These are phyloP conservation scores for Leptographium radiaticola DNA, from an alignment of 2,329 filamentous ascomycete species.

Conservation along the genomic window DNA sequence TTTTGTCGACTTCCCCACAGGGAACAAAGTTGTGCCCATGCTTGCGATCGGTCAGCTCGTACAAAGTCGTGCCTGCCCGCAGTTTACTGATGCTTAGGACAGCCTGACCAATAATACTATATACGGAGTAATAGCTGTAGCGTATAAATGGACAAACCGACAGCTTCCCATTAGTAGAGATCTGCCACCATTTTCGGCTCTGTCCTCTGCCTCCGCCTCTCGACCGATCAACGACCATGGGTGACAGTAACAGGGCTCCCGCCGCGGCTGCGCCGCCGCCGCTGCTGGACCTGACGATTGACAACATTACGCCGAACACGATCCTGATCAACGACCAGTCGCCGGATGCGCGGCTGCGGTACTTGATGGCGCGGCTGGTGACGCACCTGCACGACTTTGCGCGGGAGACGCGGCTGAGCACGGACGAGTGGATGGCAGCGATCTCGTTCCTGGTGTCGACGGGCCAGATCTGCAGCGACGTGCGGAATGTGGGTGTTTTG, in stretches of 20 bases:
- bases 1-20: background rate
- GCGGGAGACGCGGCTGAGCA: slow-evolving; percentile 62
- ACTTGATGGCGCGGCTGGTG: slow-evolving; percentile 60
- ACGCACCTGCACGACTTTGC: slow-evolving; percentile 73
- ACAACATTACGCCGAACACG: slow-evolving; percentile 43
- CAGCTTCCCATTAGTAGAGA: no score
- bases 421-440: slow-evolving; percentile 65
- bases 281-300: slow-evolving; percentile 52
- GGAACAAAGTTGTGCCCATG: slow-evolving; percentile 2
- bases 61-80: no score
- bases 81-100: no score
- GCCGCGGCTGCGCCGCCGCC: slow-evolving; percentile 2
- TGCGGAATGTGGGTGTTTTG: slow-evolving; percentile 37
- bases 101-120: no score
- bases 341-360: slow-evolving; percentile 43
- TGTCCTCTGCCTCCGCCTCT: no score
- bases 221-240: no score
- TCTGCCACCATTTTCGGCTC: no score
- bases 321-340: no score
- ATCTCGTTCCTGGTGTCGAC: slow-evolving; percentile 59
- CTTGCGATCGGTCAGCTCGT: no score
- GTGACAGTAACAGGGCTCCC: background rate
- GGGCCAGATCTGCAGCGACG: slow-evolving; percentile 61
- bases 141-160: no score
- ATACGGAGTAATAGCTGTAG: no score